Percentiles rank a stretch among this genome's conserved stretches.
These are phyloP conservation scores for Lactifluus volemus DNA, from an alignment of 768 basidiomycete species.

Conservation along the genomic window DNA sequence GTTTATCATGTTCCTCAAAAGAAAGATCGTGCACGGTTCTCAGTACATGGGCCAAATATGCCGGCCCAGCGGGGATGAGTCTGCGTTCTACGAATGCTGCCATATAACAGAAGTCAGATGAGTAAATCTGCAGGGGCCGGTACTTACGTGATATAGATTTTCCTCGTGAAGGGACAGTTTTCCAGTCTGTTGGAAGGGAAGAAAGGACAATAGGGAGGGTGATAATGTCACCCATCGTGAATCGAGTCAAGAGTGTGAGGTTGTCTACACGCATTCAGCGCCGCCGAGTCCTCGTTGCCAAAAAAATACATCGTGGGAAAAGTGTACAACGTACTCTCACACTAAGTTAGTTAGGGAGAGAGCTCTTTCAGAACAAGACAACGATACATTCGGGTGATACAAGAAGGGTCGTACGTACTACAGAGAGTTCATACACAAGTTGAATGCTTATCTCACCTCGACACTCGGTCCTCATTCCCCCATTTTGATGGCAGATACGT, in stretches of 20 bases:
- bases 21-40: slow-evolving; percentile 66
- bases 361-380: too few species aligned
- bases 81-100: slow-evolving; percentile 36
- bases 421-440: too few species aligned
- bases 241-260: background rate
- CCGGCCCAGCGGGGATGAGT: slow-evolving; percentile 80
- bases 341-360: too few species aligned
- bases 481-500: too few species aligned
- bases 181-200: slow-evolving; percentile 39
- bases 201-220: slow-evolving; percentile 34
- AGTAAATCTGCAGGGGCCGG: slow-evolving; percentile 9
- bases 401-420: too few species aligned
- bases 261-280: background rate
- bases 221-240: slow-evolving; percentile 20
- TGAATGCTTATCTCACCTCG: too few species aligned
- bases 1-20: slow-evolving; percentile 76
- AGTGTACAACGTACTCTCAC: too few species aligned
- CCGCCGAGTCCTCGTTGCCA: background rate
- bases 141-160: slow-evolving; percentile 28
- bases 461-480: too few species aligned
- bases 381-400: too few species aligned
- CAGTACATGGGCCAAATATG: slow-evolving; percentile 76
- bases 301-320: slow-evolving; percentile 18
- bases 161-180: slow-evolving; percentile 30
- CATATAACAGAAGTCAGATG: background rate